Base-by-base conservation (phyloP, 495 filamentous ascomycete genomes). In the Penicillium salamii region DNA sequence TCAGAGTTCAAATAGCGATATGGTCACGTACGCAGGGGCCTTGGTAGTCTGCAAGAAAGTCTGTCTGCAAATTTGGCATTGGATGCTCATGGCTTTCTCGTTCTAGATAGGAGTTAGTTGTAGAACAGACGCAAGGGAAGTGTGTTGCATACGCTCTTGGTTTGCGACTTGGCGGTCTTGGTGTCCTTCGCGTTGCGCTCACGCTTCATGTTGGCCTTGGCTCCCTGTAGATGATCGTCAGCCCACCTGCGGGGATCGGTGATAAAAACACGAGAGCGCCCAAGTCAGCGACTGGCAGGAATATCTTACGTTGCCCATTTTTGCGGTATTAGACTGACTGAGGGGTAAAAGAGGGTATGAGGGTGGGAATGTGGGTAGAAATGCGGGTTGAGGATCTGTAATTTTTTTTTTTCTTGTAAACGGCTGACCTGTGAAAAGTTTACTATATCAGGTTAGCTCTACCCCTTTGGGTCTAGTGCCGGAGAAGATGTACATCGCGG, bases 41-140 rank as follows among this genome's bases (percentile, higher is more conserved):
- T 64, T 64, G 40, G 61, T 64, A 20, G 61, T 64, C 52, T 61
- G 58, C 21, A 64, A 48, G 50, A 64, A 64, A 18, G 61, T 64
- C 44, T 64, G 61, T 23, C 35, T 48, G 61, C 61, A 64, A 34
- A 49, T 21, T 32, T 61, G 50, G 52, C 61, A 64, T 39, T 56
- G 52, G 29, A 64, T 64, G 52, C 1, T 64, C 58, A 58, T 59
- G 44, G 61, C 61, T 29, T 61, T 53, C 50, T 64, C 58, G 40
- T 64, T 64, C 61, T 63, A 35, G 7, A 55, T 17, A 11, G 3
- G 15, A 1, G 19, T 33, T 7, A 33, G 23, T 34, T n/a, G n/a
- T n/a, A n/a, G n/a, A n/a, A n/a, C n/a, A n/a, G n/a, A n/a, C n/a
- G n/a, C n/a, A n/a, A n/a, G n/a, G n/a, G n/a, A 13, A 14, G 17